Base-by-base conservation (phyloP, 305 asterid species). In the Fraxinus greggii region DNA sequence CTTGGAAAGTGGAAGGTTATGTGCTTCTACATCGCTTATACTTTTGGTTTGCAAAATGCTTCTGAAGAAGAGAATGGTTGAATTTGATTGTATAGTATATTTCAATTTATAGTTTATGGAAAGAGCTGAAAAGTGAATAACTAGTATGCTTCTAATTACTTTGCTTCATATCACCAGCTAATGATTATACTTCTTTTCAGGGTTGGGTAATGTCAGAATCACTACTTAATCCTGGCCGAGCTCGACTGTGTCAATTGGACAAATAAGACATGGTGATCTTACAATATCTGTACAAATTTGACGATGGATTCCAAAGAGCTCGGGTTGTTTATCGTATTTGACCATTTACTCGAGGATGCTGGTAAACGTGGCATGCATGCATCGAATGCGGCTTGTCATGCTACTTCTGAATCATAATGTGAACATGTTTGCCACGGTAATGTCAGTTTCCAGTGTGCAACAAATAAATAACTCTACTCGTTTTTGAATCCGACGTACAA, bases 191-290 rank as follows among this genome's bases (percentile, higher is more conserved):
- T 17, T 81, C 81, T 38, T 83, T 82, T 69, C 91, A 95, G 98
- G 99, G 99, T 33, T 95, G 99, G 99, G 90, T 90, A 83, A 95
- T 95, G 98, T 94, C 98, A 7, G 98, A 95, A 78, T 90, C 98
- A 51, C 91, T 89, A 36, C 97, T 95, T 78, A 95, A 95, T 89
- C 99, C 98, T 63, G 99, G 98, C 65, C 89, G 89, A 89, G 89
- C 97, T 65, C 93, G 98, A 81, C 84, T 95, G 69, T 93, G 95
- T 81, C 92, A 88, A 54, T 36, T 86, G 90, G 86, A 48, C 77
- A 77, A 83, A 78, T 84, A 77, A 87, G 83, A 82, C 19, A 36
- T 70, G 35, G 15, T 21, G 77, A 35, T 65, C 19, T 28, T 56
- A 69, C 35, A 78, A 4, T 42, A 61, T 35, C 65, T 80, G 83